These are phyloP conservation scores for Colletotrichum abscissum DNA, from an alignment of 2,329 filamentous ascomycete genomes.

Conservation along the genomic window DNA sequence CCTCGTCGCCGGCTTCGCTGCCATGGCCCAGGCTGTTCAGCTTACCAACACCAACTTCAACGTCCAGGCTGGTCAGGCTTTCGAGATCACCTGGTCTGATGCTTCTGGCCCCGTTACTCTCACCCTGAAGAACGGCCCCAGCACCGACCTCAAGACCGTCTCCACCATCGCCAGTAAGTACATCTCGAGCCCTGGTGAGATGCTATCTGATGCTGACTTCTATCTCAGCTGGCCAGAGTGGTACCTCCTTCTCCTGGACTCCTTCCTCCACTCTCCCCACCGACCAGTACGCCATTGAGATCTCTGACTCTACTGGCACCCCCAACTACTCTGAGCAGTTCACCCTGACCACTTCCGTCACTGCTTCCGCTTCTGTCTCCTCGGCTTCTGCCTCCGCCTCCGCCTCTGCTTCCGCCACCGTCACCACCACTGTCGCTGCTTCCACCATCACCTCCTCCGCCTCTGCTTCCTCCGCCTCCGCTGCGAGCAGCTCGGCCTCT, in stretches of 20 bases:
- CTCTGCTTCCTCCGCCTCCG: constrained; percentile 31
- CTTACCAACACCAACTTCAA: constrained; percentile 50
- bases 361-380: constrained; percentile 31
- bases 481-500: constrained; percentile 23
- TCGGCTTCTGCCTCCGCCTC: constrained; percentile 32
- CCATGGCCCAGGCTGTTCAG: constrained; percentile 44
- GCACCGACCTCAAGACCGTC: constrained; percentile 48
- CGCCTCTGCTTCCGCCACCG: constrained; percentile 24
- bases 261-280: constrained; percentile 48
- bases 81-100: constrained; percentile 56
- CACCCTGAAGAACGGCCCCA: constrained; percentile 51
- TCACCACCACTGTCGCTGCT: constrained; percentile 33
- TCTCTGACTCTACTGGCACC: constrained; percentile 49
- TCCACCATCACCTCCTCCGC: constrained; percentile 13
- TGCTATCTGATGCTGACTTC: neutral
- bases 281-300: constrained; percentile 58
- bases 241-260: constrained; percentile 51
- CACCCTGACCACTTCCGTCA: constrained; percentile 41
- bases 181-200: neutral
- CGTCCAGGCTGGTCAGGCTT: constrained; percentile 51
- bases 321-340: constrained; percentile 59
- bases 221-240: constrained; percentile 46
- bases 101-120: constrained; percentile 55
- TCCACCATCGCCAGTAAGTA: constrained; percentile 50
- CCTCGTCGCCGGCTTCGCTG: constrained; percentile 45